Evolutionary conservation across 139 green algal genomes (phyloP), one percentile per base, ranked within the genome.

Genomic region (Pleodorina starrii): DNA sequence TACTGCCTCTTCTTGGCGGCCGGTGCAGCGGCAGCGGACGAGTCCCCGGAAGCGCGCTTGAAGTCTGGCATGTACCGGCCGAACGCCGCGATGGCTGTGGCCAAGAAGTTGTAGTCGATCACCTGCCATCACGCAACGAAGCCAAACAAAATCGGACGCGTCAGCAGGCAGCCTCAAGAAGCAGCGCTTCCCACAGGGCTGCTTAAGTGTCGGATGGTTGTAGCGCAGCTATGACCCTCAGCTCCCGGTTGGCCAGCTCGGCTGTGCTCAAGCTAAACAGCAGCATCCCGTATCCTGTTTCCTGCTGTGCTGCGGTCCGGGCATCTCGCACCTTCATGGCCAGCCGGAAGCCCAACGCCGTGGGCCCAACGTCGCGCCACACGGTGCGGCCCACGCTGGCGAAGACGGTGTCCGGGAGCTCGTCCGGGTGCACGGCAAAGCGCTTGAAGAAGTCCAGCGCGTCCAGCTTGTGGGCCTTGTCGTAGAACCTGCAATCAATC

Each of bases 361-460:
- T 97, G 35, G 72, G 84, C 10, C 97, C 97, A 19, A 99, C 91
- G 90, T 99, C 98, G 25, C 94, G 93, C 94, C 95, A 98, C 23
- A 98, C 94, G 32, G 96, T 95, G 50, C 97, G 91, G 0, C 97
- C 96, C 25, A 98, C 89, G 83, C 83, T 94, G 10, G 91, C 90
- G 76, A 97, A 96, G 32, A 97, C 94, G 14, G 95, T 95, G 91
- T 98, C 94, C 42, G 97, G 97, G n/a, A 99, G 92, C 0, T 94
- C 92, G 21, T 98, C 97, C 16, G 97, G 93, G 36, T 89, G 77
- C 23, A 98, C 95, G 0, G 97, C 96, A 83, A 98, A 96, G 46
- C 95, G 94, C 92, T 97, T 97, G 95, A 99, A 99, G 74, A 98
- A 98, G 38, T 98, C 96, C 79, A 99, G 89, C 32, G 94, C 93